Percentiles rank a stretch among this genome's conserved stretches.
Conservation (phyloP, 2,329 filamentous ascomycete genomes). For the Diaporthe aspalathi region DNA sequence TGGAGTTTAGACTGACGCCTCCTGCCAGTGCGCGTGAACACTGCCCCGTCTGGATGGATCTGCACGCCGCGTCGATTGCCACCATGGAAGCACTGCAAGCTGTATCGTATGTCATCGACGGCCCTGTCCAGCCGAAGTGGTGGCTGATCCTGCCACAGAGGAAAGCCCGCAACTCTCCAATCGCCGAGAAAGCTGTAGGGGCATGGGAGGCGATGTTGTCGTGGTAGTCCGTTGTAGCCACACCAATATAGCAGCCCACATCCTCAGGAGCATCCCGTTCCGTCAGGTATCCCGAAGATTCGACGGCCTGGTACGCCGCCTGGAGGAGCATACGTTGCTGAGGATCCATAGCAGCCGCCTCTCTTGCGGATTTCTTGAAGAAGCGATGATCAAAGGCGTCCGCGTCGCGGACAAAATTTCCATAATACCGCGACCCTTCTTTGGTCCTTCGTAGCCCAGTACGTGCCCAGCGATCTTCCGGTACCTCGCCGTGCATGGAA, state of each 20-base stretch:
- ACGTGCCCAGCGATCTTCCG: slow-evolving; percentile 17
- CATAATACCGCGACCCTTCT: background rate
- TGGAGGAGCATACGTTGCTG: slow-evolving; percentile 46
- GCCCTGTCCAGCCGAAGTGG: slow-evolving; percentile 56
- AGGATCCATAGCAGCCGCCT: slow-evolving; percentile 45
- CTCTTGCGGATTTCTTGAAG: slow-evolving; percentile 42
- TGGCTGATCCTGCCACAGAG: slow-evolving; percentile 51
- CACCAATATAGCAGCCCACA: slow-evolving; percentile 44
- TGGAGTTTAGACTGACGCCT: slow-evolving; percentile 52
- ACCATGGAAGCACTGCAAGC: slow-evolving; percentile 53
- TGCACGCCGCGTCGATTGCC: slow-evolving; percentile 46
- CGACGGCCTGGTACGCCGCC: slow-evolving; percentile 47
- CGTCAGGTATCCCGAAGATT: background rate
- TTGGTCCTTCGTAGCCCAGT: background rate
- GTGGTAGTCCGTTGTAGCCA: slow-evolving; percentile 2
- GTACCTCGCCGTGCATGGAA: background rate
- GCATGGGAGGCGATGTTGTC: slow-evolving; percentile 2
- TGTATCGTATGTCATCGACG: slow-evolving; percentile 54
- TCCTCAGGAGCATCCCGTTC: slow-evolving; percentile 27
- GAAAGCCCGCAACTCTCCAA: slow-evolving; percentile 43
- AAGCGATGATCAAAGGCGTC: slow-evolving; percentile 41
- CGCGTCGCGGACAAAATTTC: slow-evolving; percentile 13
- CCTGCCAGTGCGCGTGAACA: slow-evolving; percentile 51
- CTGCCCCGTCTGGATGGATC: slow-evolving; percentile 46
- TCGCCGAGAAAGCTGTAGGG: background rate